A percentile compares a stretch with the other conserved stretches of the same genome.
phyloP scores from a whole-genome alignment of 495 filamentous ascomycete genomes.

The Hyaloscypha hepaticicola region DNA sequence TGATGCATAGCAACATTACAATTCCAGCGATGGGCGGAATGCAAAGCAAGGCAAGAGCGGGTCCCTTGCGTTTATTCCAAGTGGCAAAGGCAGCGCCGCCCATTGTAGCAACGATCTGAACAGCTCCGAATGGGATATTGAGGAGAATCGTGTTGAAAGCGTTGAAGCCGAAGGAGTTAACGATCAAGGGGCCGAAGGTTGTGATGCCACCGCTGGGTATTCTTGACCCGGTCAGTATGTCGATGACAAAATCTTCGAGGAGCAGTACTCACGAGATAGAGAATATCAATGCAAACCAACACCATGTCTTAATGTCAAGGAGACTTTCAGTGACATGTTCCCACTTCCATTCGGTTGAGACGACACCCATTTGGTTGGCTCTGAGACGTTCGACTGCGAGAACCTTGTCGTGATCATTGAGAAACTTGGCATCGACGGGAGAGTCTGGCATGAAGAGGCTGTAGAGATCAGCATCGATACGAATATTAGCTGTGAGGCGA shows the following conservation, averaged over 20 bases:
- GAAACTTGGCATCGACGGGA: constrained; percentile 54
- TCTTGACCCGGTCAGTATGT: constrained; percentile 33
- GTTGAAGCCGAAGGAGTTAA: constrained; percentile 58
- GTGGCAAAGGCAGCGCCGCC: constrained; percentile 57
- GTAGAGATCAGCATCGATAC: constrained; percentile 1
- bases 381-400: constrained; percentile 46
- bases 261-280: constrained; percentile 36
- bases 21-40: constrained; percentile 58
- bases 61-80: constrained; percentile 52
- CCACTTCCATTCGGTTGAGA: constrained; percentile 59
- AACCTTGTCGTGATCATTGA: constrained; percentile 53
- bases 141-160: constrained; percentile 58
- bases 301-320: constrained; percentile 63
- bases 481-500: neutral
- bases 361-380: constrained; percentile 63
- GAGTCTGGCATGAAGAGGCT: constrained; percentile 55
- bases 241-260: neutral
- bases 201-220: constrained; percentile 62
- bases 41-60: constrained; percentile 51
- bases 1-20: constrained; percentile 52
- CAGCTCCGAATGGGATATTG: constrained; percentile 63
- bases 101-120: constrained; percentile 58
- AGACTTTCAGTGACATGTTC: constrained; percentile 61
- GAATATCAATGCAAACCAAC: constrained; percentile 62
- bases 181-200: constrained; percentile 61